Evolutionary conservation across 805 yeast genomes (phyloP), one percentile per base, ranked within the genome.

Genomic region (Wickerhamomyces sydowiorum): DNA sequence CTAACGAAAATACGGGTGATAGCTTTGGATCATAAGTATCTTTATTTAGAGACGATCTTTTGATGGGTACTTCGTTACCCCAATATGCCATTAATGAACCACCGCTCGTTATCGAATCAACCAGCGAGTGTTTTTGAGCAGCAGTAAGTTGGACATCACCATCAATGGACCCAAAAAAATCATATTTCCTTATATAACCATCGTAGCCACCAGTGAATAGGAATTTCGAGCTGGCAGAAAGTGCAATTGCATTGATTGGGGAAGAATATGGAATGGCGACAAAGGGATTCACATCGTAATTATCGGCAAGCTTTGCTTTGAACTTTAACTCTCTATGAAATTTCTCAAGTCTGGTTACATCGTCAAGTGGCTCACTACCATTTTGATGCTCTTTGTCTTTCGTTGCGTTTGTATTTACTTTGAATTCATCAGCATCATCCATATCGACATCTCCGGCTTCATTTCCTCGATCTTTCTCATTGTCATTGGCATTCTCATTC

Each of bases 121-220:
- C 88, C 38, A 89, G 69, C 38, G 86, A 84, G 61, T 93, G 98
- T 54, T 78, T 79, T 60, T 93, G 99, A 3, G 96, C 88, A 46
- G 89, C 86, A 0, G 98, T 91, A 40, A 93, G 67, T 5, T 93
- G 91, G 7, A 83, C 69, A 51, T 84, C 85, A 15, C 97, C 97
- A 54, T 86, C 90, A 20, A 93, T 75, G 1, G 96, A 84, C 27
- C 82, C 83, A 31, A 81, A 73, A 48, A 93, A 82, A 62, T 93
- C 96, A 64, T 83, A 93, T 57, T 86, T 89, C 37, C 99, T 70
- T 27, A 93, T 85, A 53, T 80, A 86, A 5, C 99, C 99, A 61
- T 93, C 99, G 50, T 85, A 91, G 9, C 98, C 98, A 18, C 99
- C 99, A 1, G 96, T 82, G 53, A 90, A 83, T 31, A 93, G 69